These are phyloP conservation scores for Aspergillus sojae DNA, from an alignment of 2,329 filamentous ascomycete species.

Conservation along the genomic window DNA sequence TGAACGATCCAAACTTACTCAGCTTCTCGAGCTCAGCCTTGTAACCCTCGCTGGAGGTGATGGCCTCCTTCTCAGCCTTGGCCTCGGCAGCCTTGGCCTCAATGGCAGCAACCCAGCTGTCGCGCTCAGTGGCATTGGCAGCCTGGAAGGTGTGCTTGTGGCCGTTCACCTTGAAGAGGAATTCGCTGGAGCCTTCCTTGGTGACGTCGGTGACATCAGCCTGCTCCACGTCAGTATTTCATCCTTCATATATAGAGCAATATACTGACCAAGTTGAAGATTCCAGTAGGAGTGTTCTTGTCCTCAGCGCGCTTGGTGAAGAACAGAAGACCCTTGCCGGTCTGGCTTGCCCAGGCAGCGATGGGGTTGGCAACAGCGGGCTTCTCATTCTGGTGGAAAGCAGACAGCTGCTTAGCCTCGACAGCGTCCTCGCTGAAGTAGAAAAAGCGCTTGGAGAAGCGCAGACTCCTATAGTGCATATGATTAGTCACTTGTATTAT, in stretches of 20 bases:
- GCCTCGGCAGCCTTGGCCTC: constrained; percentile 83
- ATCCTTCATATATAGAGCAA: constrained; percentile 4
- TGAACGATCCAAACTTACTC: constrained; percentile 48
- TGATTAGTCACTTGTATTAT: constrained; percentile 10
- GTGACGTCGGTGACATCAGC: constrained; percentile 71
- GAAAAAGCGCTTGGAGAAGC: constrained; percentile 92
- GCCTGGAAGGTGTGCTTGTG: constrained; percentile 97
- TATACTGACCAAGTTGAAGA: constrained; percentile 78
- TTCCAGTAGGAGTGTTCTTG: constrained; percentile 77
- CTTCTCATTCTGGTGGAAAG: constrained; percentile 90
- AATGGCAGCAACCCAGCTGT: constrained; percentile 86
- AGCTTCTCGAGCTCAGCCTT: constrained; percentile 79
- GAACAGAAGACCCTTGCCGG: constrained; percentile 93
- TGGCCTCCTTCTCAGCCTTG: constrained; percentile 73
- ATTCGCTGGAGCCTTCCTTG: constrained; percentile 76
- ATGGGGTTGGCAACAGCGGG: constrained; percentile 74
- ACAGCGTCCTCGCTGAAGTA: constrained; percentile 77
- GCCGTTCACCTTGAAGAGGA: constrained; percentile 80
- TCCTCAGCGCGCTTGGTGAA: constrained; percentile 81
- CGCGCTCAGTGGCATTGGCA: constrained; percentile 71
- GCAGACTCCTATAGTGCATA: constrained; percentile 68
- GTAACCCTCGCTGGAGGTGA: constrained; percentile 82
- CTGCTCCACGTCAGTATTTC: constrained; percentile 47
- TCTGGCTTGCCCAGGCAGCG: constrained; percentile 87
- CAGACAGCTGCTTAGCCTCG: constrained; percentile 70